Evolutionary conservation across 2,329 filamentous ascomycete genomes (phyloP).

Genomic region (Penicillium sp.): DNA sequence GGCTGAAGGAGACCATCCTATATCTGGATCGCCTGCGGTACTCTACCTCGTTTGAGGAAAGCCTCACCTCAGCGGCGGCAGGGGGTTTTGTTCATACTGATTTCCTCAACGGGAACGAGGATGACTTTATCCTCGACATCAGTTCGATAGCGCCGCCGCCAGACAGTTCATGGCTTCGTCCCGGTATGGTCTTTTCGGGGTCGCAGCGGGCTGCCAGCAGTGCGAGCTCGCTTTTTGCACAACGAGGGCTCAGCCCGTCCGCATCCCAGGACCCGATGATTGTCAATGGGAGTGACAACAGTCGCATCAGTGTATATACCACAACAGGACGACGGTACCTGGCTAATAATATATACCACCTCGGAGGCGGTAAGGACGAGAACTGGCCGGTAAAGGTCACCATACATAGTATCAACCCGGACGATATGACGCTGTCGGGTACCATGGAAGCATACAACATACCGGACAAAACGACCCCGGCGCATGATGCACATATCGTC

Average conservation of each 20-base stretch:
- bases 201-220: constrained; percentile 49
- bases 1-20: constrained; percentile 51
- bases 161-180: constrained; percentile 53
- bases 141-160: constrained; percentile 48
- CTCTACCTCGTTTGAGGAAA: constrained; percentile 47
- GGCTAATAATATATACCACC: constrained; percentile 28
- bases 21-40: constrained; percentile 55
- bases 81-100: constrained; percentile 46
- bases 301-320: constrained; percentile 32
- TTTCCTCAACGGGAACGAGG: no score
- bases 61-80: no score
- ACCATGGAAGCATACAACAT: constrained; percentile 65
- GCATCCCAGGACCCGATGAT: constrained; percentile 28
- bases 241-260: constrained; percentile 23
- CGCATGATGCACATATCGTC: constrained; percentile 47
- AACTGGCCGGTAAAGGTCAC: constrained; percentile 61
- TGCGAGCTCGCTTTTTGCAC: constrained; percentile 23
- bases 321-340: constrained; percentile 31
- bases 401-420: constrained; percentile 55
- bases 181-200: constrained; percentile 53
- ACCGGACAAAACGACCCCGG: constrained; percentile 44
- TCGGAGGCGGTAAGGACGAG: no score
- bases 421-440: constrained; percentile 55
- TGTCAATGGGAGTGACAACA: constrained; percentile 28
- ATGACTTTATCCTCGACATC: no score